Evolutionary conservation across 1,139 yeast genomes (phyloP), one percentile per base, ranked within the genome.

Genomic region (Suhomyces taliae): DNA sequence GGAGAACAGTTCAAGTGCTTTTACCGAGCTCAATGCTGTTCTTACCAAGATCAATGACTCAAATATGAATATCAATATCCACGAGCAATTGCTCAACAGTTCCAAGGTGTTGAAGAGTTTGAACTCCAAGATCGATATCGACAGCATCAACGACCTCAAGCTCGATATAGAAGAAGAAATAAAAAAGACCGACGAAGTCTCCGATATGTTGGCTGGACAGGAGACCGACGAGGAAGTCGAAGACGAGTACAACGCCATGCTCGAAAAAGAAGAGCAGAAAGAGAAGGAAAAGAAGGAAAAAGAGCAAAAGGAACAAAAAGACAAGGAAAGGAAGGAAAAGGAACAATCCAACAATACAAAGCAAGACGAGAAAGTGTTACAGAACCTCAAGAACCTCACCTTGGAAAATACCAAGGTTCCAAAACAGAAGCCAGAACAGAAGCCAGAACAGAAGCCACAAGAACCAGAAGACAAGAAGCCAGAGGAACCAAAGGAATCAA

Each of bases 31-130:
- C 27, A 60, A 59, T 14, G 57, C 65, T 2, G 63, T 81, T 0
- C 55, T 78, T 34, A 56, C 60, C 37, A 78, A 78, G 52, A 72
- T 82, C 38, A 74, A 80, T 53, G 76, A 78, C 46, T 76, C 83
- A 1, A 65, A 70, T 11, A 65, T 76, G 3, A 81, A 80, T 52
- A 59, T 66, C 6, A 60, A 67, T 14, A 54, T 79, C 6, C 59
- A 70, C 34, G 62, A 65, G n/a, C 70, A 74, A 7, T 55, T 79
- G 41, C 57, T 62, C 12, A 60, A 61, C 4, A 72, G 81, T 7
- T 59, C 74, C 2, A 54, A 56, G 53, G 70, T 54, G 36, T 72
- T 64, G 67, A 66, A 52, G 52, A 64, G 52, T 55, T 68, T 57
- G 68, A 79, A 66, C 50, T 45, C 55, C 7, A 58, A 61, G 41